These are phyloP conservation scores for Gautieria morchelliformis DNA, from an alignment of 768 basidiomycete genomes.

Conservation along the genomic window DNA sequence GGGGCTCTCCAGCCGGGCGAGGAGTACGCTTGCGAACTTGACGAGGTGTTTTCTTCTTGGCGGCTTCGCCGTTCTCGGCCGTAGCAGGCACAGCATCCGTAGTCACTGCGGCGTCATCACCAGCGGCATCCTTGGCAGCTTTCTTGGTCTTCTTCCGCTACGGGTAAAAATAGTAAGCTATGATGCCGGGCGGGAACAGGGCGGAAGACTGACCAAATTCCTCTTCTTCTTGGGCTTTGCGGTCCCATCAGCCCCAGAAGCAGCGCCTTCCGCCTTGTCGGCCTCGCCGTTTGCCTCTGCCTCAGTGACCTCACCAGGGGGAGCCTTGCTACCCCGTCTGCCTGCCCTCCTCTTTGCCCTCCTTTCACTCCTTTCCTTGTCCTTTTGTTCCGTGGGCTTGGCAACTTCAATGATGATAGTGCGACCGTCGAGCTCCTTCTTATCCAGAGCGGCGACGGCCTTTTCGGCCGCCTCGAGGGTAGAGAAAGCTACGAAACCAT, in stretches of 20 bases:
- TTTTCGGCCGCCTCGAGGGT: conserved; percentile 75
- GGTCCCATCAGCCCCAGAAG: conserved; percentile 43
- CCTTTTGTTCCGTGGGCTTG: conserved; percentile 84
- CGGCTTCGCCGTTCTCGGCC: conserved; percentile 18
- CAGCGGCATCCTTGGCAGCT: conserved; percentile 25
- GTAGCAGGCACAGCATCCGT: conserved; percentile 29
- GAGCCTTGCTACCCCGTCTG: conserved; percentile 79
- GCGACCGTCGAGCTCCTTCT: conserved; percentile 83
- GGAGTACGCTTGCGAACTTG: conserved; percentile 48
- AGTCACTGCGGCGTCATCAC: conserved; percentile 17
- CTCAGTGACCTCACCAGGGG: conserved; percentile 83
- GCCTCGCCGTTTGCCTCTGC: conserved; percentile 78
- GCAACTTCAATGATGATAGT: conserved; percentile 86
- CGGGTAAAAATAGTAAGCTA: neutral
- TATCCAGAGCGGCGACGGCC: conserved; percentile 80
- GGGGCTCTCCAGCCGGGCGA: conserved; percentile 75
- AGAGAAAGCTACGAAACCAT: conserved; percentile 84
- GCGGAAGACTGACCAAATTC: conserved; percentile 14
- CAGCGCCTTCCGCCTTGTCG: conserved; percentile 37
- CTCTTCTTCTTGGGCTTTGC: conserved; percentile 71
- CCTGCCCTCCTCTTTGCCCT: conserved; percentile 72
- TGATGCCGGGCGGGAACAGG: neutral
- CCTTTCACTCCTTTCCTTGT: conserved; percentile 71
- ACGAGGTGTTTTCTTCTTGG: conserved; percentile 46
- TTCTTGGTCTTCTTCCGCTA: conserved; percentile 26